These are phyloP conservation scores for Parasitella parasitica DNA, from an alignment of 371 early-diverging fungal genomes.

Conservation along the genomic window DNA sequence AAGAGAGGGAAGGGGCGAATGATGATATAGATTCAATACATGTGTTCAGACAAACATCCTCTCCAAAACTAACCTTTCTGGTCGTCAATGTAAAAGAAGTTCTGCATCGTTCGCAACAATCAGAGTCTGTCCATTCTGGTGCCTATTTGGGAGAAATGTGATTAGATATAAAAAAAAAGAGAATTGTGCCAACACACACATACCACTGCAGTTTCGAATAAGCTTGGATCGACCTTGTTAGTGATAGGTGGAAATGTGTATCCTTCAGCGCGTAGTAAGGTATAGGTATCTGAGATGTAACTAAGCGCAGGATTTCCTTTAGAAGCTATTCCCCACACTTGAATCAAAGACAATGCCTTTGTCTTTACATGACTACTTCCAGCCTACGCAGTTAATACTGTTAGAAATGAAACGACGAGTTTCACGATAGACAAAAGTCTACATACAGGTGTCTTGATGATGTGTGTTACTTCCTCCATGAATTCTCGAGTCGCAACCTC, in stretches of 20 bases:
- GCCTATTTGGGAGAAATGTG: slow-evolving; percentile 52
- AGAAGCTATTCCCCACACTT: slow-evolving; percentile 88
- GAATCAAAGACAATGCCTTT: slow-evolving; percentile 73
- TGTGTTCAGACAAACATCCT: too few relatives aligned
- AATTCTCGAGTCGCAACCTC: slow-evolving; percentile 90
- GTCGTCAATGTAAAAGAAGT: slow-evolving; percentile 88
- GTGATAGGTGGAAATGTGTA: slow-evolving; percentile 56
- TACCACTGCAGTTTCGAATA: slow-evolving; percentile 76
- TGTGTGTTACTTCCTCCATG: slow-evolving; percentile 74
- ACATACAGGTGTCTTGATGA: slow-evolving; percentile 64
- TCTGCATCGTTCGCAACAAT: slow-evolving; percentile 90
- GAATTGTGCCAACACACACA: neutral
- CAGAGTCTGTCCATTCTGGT: slow-evolving; percentile 95
- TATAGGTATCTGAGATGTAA: slow-evolving; percentile 76
- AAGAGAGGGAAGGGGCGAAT: too few relatives aligned
- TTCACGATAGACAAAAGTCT: neutral
- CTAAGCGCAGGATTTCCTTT: slow-evolving; percentile 69
- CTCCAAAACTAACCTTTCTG: slow-evolving; percentile 63
- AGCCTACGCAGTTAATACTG: slow-evolving; percentile 2
- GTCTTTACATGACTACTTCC: slow-evolving; percentile 66
- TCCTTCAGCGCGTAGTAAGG: slow-evolving; percentile 71
- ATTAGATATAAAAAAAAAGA: too few relatives aligned
- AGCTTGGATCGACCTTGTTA: slow-evolving; percentile 49
- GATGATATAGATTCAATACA: neutral
- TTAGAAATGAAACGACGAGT: neutral